Conservation (phyloP, 495 filamentous ascomycete species). For the Poronia punctata region DNA sequence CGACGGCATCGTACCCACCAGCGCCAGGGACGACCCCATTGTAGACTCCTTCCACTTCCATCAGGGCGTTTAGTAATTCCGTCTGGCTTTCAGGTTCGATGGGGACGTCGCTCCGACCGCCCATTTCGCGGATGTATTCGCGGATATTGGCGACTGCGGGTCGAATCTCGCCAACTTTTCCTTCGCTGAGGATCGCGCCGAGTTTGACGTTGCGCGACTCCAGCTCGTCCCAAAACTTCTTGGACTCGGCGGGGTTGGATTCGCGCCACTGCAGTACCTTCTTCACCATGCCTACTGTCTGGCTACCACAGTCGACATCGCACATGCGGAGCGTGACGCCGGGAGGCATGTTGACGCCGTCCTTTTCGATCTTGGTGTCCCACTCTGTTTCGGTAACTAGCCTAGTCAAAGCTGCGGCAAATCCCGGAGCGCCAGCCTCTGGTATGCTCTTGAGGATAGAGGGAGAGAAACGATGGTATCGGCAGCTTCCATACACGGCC, state of each 20-base stretch:
- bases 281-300: conserved; percentile 93
- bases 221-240: conserved; percentile 61
- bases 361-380: conserved; percentile 70
- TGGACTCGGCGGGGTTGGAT: conserved; percentile 57
- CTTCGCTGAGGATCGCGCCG: conserved; percentile 49
- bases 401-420: conserved; percentile 54
- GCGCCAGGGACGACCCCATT: conserved; percentile 93
- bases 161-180: conserved; percentile 30
- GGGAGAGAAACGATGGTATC: conserved; percentile 87
- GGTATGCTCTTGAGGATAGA: conserved; percentile 58
- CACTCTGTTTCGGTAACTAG: conserved; percentile 61
- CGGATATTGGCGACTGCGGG: conserved; percentile 35
- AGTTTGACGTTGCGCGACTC: conserved; percentile 69
- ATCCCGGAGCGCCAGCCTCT: conserved; percentile 55
- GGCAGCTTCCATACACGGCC: conserved; percentile 82
- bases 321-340: conserved; percentile 83
- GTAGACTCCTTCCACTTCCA: conserved; percentile 66
- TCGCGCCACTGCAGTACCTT: conserved; percentile 78
- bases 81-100: conserved; percentile 89
- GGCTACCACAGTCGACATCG: conserved; percentile 90
- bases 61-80: conserved; percentile 66
- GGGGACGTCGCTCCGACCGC: conserved; percentile 63
- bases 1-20: conserved; percentile 89
- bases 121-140: conserved; percentile 66
- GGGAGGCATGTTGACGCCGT: conserved; percentile 58